Evolutionary conservation across 2,329 filamentous ascomycete species (phyloP).

Genomic region (Magnaporthiopsis poae): DNA sequence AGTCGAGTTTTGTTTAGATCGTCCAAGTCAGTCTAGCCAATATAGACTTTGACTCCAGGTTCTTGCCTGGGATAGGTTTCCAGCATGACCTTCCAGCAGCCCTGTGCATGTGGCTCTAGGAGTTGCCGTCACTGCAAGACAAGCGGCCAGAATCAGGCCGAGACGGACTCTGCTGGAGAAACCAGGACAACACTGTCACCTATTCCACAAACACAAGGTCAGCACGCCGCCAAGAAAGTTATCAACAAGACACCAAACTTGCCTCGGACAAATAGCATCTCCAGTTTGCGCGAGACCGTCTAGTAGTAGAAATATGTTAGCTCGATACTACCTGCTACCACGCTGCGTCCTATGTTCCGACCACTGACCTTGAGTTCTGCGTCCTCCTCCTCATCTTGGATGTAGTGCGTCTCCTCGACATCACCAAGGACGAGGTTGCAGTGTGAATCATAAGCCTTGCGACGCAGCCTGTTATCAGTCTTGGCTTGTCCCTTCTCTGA

Average conservation of each 20-base stretch:
- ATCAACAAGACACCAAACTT: constrained; percentile 20
- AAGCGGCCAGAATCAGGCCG: background rate
- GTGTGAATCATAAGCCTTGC: constrained; percentile 91
- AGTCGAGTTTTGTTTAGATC: background rate
- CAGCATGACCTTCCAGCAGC: background rate
- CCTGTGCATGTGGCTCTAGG: background rate
- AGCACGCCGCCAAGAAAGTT: background rate
- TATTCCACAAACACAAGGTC: constrained; percentile 5
- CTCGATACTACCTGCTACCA: background rate
- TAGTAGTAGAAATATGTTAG: constrained; percentile 34
- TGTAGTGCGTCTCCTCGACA: constrained; percentile 93
- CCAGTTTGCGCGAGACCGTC: constrained; percentile 92
- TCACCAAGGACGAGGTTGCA: constrained; percentile 95
- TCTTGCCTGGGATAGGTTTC: background rate
- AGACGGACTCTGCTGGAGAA: constrained; percentile 6
- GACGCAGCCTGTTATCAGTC: background rate
- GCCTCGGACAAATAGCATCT: constrained; percentile 98
- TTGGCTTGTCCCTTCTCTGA: background rate
- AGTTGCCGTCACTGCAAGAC: background rate
- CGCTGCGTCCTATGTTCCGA: background rate
- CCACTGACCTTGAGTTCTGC: constrained; percentile 59
- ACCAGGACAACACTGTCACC: constrained; percentile 17
- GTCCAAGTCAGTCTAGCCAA: background rate
- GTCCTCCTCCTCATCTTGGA: constrained; percentile 77
- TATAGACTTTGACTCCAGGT: background rate